Evolutionary conservation across 331 rosid species (phyloP).

Genomic region (Acacia pycnantha): DNA sequence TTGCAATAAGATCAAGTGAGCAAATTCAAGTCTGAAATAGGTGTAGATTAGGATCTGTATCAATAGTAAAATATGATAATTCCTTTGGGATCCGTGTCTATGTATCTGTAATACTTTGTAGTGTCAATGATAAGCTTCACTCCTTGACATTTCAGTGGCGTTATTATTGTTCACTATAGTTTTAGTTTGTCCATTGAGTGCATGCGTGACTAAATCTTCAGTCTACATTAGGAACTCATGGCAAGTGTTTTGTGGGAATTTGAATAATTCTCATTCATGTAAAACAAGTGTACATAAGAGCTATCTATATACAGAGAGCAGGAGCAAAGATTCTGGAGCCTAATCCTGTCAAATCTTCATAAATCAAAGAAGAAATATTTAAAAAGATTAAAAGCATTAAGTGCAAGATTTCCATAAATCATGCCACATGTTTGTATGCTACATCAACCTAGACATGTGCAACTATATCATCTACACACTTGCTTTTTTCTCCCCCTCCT

Average conservation of each 20-base stretch:
- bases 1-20: background rate
- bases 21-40: background rate
- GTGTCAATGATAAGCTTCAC: constrained; percentile 3
- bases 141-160: background rate
- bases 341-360: background rate
- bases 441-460: background rate
- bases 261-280: background rate
- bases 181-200: background rate
- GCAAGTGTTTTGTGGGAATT: background rate
- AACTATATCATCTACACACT: background rate
- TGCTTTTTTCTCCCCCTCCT: background rate
- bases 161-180: background rate
- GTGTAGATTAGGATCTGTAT: background rate
- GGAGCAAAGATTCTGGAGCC: background rate
- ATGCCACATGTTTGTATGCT: background rate
- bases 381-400: background rate
- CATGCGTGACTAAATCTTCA: background rate
- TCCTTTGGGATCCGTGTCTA: background rate
- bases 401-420: background rate
- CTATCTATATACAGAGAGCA: background rate
- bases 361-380: background rate
- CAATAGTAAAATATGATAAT: background rate
- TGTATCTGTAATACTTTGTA: background rate
- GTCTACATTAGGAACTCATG: background rate
- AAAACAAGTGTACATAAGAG: background rate